Percentiles rank a stretch among this genome's conserved stretches.
phyloP scores from a whole-genome alignment of 2,329 filamentous ascomycete species.

The Clonostachys chloroleuca region DNA sequence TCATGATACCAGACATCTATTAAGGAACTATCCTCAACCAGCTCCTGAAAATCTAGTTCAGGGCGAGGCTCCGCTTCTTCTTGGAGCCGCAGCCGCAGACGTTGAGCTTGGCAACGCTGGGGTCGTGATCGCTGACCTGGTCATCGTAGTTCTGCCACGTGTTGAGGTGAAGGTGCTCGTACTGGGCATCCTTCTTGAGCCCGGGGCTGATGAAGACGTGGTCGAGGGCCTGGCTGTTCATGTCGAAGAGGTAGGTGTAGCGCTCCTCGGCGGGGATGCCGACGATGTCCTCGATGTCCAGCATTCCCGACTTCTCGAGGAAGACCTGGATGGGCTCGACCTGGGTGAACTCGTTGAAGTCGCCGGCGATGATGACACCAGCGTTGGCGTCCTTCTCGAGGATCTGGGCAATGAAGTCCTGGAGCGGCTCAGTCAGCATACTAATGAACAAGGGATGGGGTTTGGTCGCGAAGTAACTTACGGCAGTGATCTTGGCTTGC shows the following conservation, averaged over 20 bases:
- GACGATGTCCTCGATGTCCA: slow-evolving; percentile 58
- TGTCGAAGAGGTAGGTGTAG: slow-evolving; percentile 68
- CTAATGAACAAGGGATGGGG: background rate
- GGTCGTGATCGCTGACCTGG: slow-evolving; percentile 65
- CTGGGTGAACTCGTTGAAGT: slow-evolving; percentile 70
- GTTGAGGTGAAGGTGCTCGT: slow-evolving; percentile 69
- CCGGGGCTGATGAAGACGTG: slow-evolving; percentile 62
- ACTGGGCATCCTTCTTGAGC: slow-evolving; percentile 36
- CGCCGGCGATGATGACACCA: slow-evolving; percentile 56
- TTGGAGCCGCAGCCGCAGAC: slow-evolving; percentile 38
- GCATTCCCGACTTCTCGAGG: slow-evolving; percentile 43
- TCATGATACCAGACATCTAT: background rate
- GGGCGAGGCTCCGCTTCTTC: background rate
- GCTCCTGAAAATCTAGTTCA: background rate
- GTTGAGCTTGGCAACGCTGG: slow-evolving; percentile 58
- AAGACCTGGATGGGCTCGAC: slow-evolving; percentile 56
- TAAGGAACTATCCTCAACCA: background rate
- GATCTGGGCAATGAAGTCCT: slow-evolving; percentile 53
- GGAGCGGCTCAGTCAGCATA: slow-evolving; percentile 4
- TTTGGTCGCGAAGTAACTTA: slow-evolving; percentile 24
- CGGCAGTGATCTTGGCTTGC: slow-evolving; percentile 56
- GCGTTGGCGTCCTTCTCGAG: slow-evolving; percentile 51
- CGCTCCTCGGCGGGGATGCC: slow-evolving; percentile 49
- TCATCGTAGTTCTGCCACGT: slow-evolving; percentile 57
- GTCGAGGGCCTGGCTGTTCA: slow-evolving; percentile 66